Evolutionary conservation across 192 early-diverging fungal species (phyloP), one percentile per base, ranked within the genome.

Genomic region (Umbelopsis vinacea): DNA sequence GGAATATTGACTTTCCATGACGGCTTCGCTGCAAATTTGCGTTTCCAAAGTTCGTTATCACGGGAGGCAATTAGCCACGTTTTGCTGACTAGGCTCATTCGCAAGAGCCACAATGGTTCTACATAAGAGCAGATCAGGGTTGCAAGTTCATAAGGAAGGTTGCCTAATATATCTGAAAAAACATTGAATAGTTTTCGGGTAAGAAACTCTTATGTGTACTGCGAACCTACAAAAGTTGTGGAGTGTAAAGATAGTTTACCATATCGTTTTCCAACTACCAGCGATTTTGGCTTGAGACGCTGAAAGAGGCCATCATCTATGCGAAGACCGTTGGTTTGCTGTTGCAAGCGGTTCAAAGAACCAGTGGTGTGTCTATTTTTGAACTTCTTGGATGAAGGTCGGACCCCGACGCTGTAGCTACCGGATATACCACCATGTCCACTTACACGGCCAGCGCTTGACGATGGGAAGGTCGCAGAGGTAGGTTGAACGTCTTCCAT

Each of bases 31-130:
- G 86, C 52, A 67, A 82, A 93, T 60, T 91, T 80, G 46, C 79
- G 77, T 55, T 88, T 77, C 95, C 95, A 96, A 45, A 94, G 78
- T 66, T 82, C 84, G 78, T 92, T 93, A 74, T 94, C 93, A 23
- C 71, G 66, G 1, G 90, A 74, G 26, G 92, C 82, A 66, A 81
- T 80, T 60, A 81, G 83, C 93, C 92, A 95, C 47, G 89, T 81
- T 43, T 75, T 78, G 67, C 89, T 91, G 46, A 94, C 89, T 63
- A 82, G 77, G 21, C 84, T 80, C 37, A 89, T 88, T 33, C 83
- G 84, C 33, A 79, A 72, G n/a, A 94, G 78, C 11, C 89, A 83
- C n/a, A 84, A 78, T 50, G 85, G 83, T 69, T 92, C 87, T 12
- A 87, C 75, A 78, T 86, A 87, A 12, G 84, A 79, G 2, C 94